phyloP scores from a whole-genome alignment of 805 yeast genomes.

The Saturnispora kantuleensis region DNA sequence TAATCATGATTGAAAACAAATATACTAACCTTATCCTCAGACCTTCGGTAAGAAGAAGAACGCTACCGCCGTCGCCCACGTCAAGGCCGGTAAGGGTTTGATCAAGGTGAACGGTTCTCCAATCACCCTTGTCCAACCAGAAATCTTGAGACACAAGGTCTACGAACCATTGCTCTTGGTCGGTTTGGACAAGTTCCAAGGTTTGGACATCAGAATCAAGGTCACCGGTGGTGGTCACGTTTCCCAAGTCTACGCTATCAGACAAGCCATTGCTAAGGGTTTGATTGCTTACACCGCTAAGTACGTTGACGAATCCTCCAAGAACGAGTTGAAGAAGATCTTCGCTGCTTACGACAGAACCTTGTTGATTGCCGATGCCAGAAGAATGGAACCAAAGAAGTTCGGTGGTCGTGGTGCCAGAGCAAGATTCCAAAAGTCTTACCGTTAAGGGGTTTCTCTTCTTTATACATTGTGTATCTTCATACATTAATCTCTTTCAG shows the following conservation, averaged over 20 bases:
- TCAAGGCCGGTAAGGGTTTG: conserved; percentile 98
- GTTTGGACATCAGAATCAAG: conserved; percentile 97
- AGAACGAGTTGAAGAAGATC: conserved; percentile 98
- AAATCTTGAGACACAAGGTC: conserved; percentile 97
- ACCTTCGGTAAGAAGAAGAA: conserved; percentile 99
- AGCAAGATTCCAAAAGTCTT: conserved; percentile 99
- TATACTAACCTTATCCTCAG: conserved; percentile 35
- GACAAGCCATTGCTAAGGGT: conserved; percentile 99
- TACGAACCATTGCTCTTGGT: conserved; percentile 98
- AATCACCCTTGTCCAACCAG: conserved; percentile 98
- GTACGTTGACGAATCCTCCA: conserved; percentile 98
- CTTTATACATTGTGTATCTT: conserved; percentile 2
- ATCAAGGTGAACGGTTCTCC: conserved; percentile 99
- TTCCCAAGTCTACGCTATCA: conserved; percentile 98
- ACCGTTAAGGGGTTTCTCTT: conserved; percentile 61
- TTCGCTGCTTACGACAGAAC: conserved; percentile 98
- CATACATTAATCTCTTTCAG: neutral
- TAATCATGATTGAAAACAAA: no score
- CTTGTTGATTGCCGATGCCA: conserved; percentile 97
- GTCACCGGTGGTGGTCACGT: conserved; percentile 99
- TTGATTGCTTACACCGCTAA: conserved; percentile 99
- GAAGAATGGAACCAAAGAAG: conserved; percentile 99
- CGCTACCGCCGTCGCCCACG: conserved; percentile 99
- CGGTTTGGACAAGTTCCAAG: conserved; percentile 97
- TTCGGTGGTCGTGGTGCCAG: conserved; percentile 99